phyloP scores from a whole-genome alignment of 73 alveolate genomes.

The Tetrahymena thermophila region DNA sequence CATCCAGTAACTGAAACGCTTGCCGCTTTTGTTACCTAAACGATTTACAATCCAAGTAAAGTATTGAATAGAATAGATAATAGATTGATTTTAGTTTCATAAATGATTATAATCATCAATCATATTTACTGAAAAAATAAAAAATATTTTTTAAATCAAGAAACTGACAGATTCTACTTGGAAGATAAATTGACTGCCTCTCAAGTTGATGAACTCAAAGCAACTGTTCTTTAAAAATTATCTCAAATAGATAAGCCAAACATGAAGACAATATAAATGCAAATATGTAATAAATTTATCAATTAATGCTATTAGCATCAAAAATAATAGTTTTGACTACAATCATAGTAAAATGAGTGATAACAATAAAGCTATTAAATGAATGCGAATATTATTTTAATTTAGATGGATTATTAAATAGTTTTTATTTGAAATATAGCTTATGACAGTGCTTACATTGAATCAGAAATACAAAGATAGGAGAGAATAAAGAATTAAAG shows the following conservation, averaged over 20 bases:
- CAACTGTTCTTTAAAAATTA: constrained; percentile 58
- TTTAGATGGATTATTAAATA: no score
- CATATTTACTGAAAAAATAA: background rate
- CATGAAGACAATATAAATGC: constrained; percentile 62
- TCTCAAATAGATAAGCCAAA: constrained; percentile 26
- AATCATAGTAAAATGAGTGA: background rate
- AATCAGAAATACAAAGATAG: constrained; percentile 67
- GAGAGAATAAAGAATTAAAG: constrained; percentile 60
- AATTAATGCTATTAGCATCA: no score
- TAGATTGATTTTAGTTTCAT: no score
- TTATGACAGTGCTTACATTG: constrained; percentile 79
- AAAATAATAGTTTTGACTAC: background rate
- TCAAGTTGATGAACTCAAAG: constrained; percentile 67
- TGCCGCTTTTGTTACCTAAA: constrained; percentile 88
- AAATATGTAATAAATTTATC: constrained; percentile 31
- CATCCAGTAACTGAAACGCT: constrained; percentile 87
- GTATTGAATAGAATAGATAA: background rate
- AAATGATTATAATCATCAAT: no score
- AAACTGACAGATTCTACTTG: constrained; percentile 65
- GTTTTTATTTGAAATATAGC: constrained; percentile 9
- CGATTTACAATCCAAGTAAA: constrained; percentile 66
- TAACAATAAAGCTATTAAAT: background rate
- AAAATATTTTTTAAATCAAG: background rate
- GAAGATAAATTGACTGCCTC: constrained; percentile 70
- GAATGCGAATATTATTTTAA: background rate